Evolutionary conservation across 208 protist species (phyloP), one percentile per base, ranked within the genome.

Genomic region (Blastocrithidia nonstop): DNA sequence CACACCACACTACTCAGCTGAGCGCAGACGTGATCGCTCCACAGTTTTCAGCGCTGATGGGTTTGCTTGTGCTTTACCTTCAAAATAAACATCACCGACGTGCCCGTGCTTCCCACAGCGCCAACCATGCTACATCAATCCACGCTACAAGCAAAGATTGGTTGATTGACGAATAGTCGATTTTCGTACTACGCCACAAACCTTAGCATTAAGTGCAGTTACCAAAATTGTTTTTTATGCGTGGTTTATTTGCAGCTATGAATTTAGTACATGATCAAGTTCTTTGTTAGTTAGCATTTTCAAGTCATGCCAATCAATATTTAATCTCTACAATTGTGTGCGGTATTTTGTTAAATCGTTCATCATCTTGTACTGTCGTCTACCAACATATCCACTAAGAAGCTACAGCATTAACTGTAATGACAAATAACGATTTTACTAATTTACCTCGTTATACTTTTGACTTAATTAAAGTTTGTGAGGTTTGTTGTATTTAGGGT

Each of bases 31-130:
- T n/a, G 73, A 80, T 28, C 77, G 74, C 11, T 35, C 29, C 11
- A 11, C 11, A 11, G 29, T 15, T n/a, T 15, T 15, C 29, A n/a
- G n/a, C 29, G 29, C 11, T n/a, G 29, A 35, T n/a, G 29, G 29
- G 50, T 87, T 87, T 1, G 71, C 67, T 35, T 66, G 61, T 38
- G 65, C 53, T 53, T 93, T 90, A 9, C 75, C 80, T 45, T 93
- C 80, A 66, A 93, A 90, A 53, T 88, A 93, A 20, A 90, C 80
- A 49, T 88, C 77, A 56, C 72, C 83, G 1, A 70, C 76, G 56
- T 93, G 85, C 3, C 85, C 80, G 43, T 72, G 38, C 22, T 57
- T 39, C 3, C 85, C 85, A 42, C 85, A 93, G 19, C 85, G 70
- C 85, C 85, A 93, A 16, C 85, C 85, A 45, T 87, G 73, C 51